These are phyloP conservation scores for Colletotrichum plurivorum DNA, from an alignment of 2,329 filamentous ascomycete species.

Conservation along the genomic window DNA sequence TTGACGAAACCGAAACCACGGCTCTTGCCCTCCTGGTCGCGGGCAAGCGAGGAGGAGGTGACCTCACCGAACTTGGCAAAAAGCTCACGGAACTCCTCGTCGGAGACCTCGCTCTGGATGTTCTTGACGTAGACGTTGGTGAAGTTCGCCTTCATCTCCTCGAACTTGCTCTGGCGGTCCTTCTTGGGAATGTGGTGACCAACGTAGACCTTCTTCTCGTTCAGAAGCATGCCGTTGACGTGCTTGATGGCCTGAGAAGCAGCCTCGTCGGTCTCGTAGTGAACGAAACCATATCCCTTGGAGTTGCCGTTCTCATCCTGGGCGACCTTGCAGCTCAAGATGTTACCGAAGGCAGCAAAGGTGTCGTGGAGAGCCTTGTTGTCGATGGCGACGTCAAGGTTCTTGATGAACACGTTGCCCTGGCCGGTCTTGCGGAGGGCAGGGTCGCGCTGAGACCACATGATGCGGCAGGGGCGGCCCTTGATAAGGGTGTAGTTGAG, in stretches of 20 bases:
- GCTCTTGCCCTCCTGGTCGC: conserved; percentile 91
- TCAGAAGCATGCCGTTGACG: conserved; percentile 99
- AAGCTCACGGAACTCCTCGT: conserved; percentile 94
- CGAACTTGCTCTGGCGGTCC: conserved; percentile 99
- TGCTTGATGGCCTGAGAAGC: conserved; percentile 98
- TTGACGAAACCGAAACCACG: conserved; percentile 97
- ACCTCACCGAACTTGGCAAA: conserved; percentile 96
- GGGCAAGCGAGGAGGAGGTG: conserved; percentile 94
- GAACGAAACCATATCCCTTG: conserved; percentile 99
- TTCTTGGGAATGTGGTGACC: conserved; percentile 99
- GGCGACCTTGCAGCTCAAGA: conserved; percentile 98
- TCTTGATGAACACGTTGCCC: conserved; percentile 99
- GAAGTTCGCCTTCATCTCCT: conserved; percentile 99
- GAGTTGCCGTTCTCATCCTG: conserved; percentile 97
- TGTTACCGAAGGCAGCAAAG: conserved; percentile 98
- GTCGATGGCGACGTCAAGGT: conserved; percentile 97
- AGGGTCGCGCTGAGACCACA: conserved; percentile 99
- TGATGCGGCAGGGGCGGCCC: conserved; percentile 98
- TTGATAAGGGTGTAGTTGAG: conserved; percentile 99
- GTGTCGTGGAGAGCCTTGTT: conserved; percentile 99
- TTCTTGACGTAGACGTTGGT: conserved; percentile 99
- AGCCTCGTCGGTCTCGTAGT: conserved; percentile 99
- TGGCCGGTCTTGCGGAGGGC: conserved; percentile 99
- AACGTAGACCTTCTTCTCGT: conserved; percentile 99
- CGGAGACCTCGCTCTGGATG: conserved; percentile 84